Evolutionary conservation across 306 rosid genomes (phyloP).

Genomic region (Vigna radiata): DNA sequence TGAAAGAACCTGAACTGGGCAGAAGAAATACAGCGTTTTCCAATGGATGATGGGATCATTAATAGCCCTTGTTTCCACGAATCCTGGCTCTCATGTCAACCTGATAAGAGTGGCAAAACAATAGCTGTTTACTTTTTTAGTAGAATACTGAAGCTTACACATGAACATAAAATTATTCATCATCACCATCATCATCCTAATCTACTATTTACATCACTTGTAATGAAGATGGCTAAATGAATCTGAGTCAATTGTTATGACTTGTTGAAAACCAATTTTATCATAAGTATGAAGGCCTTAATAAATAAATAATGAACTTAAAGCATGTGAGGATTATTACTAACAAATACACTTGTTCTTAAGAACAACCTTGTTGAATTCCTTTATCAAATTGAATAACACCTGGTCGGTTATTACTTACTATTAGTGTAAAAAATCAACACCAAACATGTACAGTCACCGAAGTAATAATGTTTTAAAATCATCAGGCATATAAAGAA

Average conservation of each 20-base stretch:
- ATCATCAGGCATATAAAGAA: conserved; percentile 25
- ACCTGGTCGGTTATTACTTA: background rate
- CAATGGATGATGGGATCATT: conserved; percentile 6
- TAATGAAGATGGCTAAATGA: background rate
- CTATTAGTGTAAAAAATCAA: background rate
- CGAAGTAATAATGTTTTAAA: background rate
- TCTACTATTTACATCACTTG: background rate
- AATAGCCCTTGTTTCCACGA: conserved; percentile 71
- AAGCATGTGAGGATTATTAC: background rate
- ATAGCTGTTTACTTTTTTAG: conserved; percentile 27
- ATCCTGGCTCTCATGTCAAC: conserved; percentile 68
- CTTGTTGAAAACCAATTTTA: background rate
- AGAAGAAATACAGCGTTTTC: conserved; percentile 23
- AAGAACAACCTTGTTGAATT: background rate
- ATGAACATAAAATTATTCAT: conserved; percentile 16
- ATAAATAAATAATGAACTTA: background rate
- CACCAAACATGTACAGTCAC: conserved; percentile 6
- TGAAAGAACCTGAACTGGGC: conserved; percentile 16
- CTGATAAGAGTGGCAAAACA: conserved; percentile 39
- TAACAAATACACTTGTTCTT: background rate
- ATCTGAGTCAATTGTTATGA: background rate
- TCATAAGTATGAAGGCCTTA: background rate
- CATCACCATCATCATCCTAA: background rate
- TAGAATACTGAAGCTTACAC: conserved; percentile 18
- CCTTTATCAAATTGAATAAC: conserved; percentile 1